These are phyloP conservation scores for Cystobasidiaceae sp. DNA, from an alignment of 1,284 basidiomycete genomes.

Conservation along the genomic window DNA sequence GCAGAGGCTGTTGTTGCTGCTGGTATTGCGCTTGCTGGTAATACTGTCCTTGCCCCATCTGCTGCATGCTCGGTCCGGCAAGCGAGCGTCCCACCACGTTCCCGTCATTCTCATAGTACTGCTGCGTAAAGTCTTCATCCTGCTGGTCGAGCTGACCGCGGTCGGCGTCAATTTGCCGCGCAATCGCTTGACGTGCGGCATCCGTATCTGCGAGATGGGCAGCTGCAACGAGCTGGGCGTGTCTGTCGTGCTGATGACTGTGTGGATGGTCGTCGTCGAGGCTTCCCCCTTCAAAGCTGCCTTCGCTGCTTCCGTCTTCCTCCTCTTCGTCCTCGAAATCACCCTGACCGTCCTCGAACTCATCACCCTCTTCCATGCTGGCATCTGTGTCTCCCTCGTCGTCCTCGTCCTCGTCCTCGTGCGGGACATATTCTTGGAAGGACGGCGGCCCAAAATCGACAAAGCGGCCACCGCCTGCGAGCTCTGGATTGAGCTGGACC, in stretches of 20 bases:
- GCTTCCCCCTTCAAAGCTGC: slow-evolving; percentile 35
- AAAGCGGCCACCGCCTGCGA: slow-evolving; percentile 12
- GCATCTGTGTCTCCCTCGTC: slow-evolving; percentile 36
- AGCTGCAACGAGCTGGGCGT: background rate
- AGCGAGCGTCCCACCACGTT: no score
- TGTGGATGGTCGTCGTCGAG: slow-evolving; percentile 35
- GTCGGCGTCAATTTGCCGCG: background rate
- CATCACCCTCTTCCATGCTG: slow-evolving; percentile 30
- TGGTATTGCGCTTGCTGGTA: background rate
- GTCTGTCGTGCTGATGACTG: slow-evolving; percentile 15
- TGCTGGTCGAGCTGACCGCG: background rate
- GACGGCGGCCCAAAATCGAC: slow-evolving; percentile 52
- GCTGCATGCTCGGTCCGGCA: no score
- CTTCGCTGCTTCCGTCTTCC: slow-evolving; percentile 34
- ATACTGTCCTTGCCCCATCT: no score
- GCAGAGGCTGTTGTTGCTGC: slow-evolving; percentile 40
- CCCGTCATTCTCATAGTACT: no score
- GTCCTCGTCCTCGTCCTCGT: slow-evolving; percentile 44
- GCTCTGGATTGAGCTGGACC: slow-evolving; percentile 14
- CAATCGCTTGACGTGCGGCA: background rate
- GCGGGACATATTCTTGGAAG: slow-evolving; percentile 55
- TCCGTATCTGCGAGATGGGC: background rate
- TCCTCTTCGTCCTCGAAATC: slow-evolving; percentile 37
- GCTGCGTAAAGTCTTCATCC: background rate
- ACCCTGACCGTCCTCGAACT: slow-evolving; percentile 34